Evolutionary conservation across 495 filamentous ascomycete genomes (phyloP), one percentile per base, ranked within the genome.

Genomic region (Neurospora discreta): DNA sequence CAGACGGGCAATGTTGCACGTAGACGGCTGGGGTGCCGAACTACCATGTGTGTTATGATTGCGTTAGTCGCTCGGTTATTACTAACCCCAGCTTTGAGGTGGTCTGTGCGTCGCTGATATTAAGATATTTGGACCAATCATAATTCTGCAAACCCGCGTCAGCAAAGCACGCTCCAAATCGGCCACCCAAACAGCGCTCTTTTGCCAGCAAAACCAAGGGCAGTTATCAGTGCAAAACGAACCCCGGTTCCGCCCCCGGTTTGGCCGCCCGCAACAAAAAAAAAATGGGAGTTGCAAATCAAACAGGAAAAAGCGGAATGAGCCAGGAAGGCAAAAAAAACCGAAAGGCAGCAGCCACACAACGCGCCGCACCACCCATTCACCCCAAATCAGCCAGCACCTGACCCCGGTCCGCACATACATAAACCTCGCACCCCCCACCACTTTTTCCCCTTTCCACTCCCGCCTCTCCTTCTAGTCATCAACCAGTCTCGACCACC

Each of bases 401-500:
- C 75, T 79, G 78, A 77, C 76, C 72, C 18, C 71, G 16, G 65
- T 67, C 65, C 72, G 72, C 70, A 74, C 80, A 75, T 81, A 81
- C 77, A 75, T 88, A 88, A 87, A 80, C 76, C 77, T 70, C 77
- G 70, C 77, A 78, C 79, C 81, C 80, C 83, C 83, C 84, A 82
- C 83, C 78, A 75, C 74, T 78, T 81, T 80, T 85, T 81, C 79
- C 78, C 81, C 80, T 85, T 82, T 79, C 84, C 82, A 80, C 78
- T 80, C 75, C 81, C 80, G 79, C 77, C 76, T 76, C 76, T 70
- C 74, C 75, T 75, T 65, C 52, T 65, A 33, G 52, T 65, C 52
- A 65, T 65, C 76, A 74, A 70, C 69, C 72, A 77, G 73, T 74
- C 74, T 77, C 74, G 75, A 76, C 75, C 68, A 74, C 74, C 71